Conservation (phyloP, 2,329 filamentous ascomycete species). For the Ceratocystis eucalypticola region DNA sequence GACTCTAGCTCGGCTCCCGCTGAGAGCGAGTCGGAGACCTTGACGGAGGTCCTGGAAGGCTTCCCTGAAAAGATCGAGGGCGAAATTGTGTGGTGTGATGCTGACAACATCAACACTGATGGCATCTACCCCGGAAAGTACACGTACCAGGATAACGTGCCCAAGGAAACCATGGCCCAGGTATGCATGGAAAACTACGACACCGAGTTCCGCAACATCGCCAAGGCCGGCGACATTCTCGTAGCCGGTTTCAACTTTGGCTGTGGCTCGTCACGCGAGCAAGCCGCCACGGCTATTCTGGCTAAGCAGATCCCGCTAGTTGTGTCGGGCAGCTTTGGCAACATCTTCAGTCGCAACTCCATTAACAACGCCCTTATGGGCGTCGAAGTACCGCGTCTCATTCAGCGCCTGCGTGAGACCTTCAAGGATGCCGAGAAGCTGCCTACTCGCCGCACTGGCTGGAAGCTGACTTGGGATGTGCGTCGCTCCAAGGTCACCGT, state of each 20-base stretch:
- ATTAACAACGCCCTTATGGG: slow-evolving; percentile 70
- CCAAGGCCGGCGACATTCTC: slow-evolving; percentile 61
- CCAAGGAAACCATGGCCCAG: slow-evolving; percentile 65
- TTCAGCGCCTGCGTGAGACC: slow-evolving; percentile 48
- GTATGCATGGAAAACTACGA: slow-evolving; percentile 96
- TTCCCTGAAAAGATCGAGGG: slow-evolving; percentile 74
- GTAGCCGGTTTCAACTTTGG: slow-evolving; percentile 85
- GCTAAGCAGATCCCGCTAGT: slow-evolving; percentile 71
- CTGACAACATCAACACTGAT: slow-evolving; percentile 76
- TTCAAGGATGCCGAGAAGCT: slow-evolving; percentile 31
- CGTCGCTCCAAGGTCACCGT: slow-evolving; percentile 55
- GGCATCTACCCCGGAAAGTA: slow-evolving; percentile 80
- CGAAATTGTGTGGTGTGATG: slow-evolving; percentile 79
- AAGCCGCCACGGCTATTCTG: slow-evolving; percentile 76
- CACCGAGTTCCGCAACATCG: slow-evolving; percentile 47
- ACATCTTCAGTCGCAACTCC: slow-evolving; percentile 66
- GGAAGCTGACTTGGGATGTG: slow-evolving; percentile 75
- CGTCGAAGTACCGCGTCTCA: slow-evolving; percentile 54
- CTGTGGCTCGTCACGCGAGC: slow-evolving; percentile 66
- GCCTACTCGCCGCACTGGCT: slow-evolving; percentile 62
- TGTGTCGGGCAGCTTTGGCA: slow-evolving; percentile 66
- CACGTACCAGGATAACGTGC: slow-evolving; percentile 79
- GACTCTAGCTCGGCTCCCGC: slow-evolving; percentile 22
- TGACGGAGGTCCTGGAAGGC: slow-evolving; percentile 64
- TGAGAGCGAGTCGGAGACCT: slow-evolving; percentile 26